These are phyloP conservation scores for Acanthamoeba culbertsoni DNA, from an alignment of 208 protist species.

Conservation along the genomic window DNA sequence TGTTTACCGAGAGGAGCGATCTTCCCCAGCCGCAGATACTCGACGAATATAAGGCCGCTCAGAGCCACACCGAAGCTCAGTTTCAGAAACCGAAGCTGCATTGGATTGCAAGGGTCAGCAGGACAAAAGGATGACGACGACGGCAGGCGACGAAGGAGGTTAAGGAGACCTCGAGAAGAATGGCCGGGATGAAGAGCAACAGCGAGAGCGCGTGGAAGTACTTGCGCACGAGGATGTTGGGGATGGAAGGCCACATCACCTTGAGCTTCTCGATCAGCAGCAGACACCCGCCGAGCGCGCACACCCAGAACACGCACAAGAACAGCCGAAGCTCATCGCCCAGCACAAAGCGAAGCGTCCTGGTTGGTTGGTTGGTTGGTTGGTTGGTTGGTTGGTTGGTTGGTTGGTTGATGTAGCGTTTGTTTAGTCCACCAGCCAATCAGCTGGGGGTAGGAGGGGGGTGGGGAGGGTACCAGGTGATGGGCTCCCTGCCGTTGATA, in stretches of 20 bases:
- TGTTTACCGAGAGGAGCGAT: background rate
- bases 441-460: background rate
- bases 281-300: background rate
- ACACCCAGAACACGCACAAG: background rate
- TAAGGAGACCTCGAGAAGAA: background rate
- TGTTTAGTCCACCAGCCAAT: background rate
- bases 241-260: background rate
- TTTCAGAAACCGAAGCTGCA: background rate
- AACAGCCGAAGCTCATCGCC: background rate
- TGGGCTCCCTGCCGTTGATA: background rate
- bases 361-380: background rate
- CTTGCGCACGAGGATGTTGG: slow-evolving; percentile 12
- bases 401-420: no score
- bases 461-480: background rate
- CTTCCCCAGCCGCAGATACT: background rate
- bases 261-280: background rate
- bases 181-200: background rate
- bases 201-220: background rate
- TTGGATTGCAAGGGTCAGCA: background rate
- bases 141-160: background rate
- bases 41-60: background rate
- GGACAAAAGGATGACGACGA: background rate
- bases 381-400: no score
- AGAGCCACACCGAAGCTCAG: background rate
- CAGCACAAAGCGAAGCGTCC: background rate